Evolutionary conservation across 768 basidiomycete genomes (phyloP), one percentile per base, ranked within the genome.

Genomic region (Daedaleopsis nitida): DNA sequence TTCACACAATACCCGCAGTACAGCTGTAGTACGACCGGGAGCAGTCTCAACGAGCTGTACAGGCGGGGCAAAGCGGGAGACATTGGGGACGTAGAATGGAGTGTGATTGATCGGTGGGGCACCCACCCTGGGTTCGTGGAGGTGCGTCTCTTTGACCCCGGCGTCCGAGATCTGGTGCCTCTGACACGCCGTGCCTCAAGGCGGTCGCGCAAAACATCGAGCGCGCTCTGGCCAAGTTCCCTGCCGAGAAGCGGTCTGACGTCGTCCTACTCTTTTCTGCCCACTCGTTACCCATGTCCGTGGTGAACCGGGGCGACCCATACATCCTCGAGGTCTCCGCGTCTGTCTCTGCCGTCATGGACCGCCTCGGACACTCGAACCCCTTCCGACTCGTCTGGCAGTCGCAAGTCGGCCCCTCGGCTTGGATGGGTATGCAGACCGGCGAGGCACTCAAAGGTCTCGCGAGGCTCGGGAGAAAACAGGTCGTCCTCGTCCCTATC

Each of bases 1-100:
- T 99, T 99, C 78, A 93, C 93, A 3, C 97, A 99, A 75, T 99
- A 99, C 73, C 97, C 97, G 1, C 97, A 99, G 74, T 99, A 99
- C 75, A 92, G 90, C 70, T 99, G 97, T 75, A 96, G 93, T 63
- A 99, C 97, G 12, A 98, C 97, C 0, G 97, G 97, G 53, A 97
- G 95, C 77, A 96, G 93, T 73, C 72, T 99, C 70, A 99, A 98
- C 69, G 97, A 99, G 73, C 76, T 99, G 27, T 96, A 84, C 69
- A 78, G 89, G 72, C 77, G 75, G 68, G 84, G 85, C 54, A 84
- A 80, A 68, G 76, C 78, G 39, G 88, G 87, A 32, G 87, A 84
- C 55, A 75, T 80, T 65, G 88, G 82, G 52, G 79, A 80, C 66
- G 82, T 99, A 23, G 84, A 94, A 69, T 99, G 97, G 97, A 96